These are phyloP conservation scores for Taphrina pruni DNA, from an alignment of 1,139 yeast genomes.

Conservation along the genomic window DNA sequence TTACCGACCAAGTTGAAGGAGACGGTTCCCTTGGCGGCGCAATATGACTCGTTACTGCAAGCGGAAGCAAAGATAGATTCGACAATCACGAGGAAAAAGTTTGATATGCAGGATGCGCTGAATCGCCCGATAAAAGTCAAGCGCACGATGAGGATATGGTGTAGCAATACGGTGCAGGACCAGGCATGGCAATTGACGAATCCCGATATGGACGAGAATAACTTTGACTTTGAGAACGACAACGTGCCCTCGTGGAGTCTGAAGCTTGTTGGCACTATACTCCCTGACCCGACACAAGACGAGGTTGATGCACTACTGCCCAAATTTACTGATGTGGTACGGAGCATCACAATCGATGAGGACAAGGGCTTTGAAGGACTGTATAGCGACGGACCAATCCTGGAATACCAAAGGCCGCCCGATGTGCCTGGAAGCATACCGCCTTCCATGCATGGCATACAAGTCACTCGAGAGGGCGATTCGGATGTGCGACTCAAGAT, in stretches of 20 bases:
- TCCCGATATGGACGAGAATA: conserved; percentile 48
- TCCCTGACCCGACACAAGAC: conserved; percentile 56
- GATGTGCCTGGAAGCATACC: conserved; percentile 51
- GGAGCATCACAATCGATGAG: conserved; percentile 83
- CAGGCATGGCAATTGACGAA: conserved; percentile 81
- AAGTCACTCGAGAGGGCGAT: conserved; percentile 78
- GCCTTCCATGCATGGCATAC: conserved; percentile 81
- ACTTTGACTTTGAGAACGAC: conserved; percentile 51
- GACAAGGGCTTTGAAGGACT: conserved; percentile 54
- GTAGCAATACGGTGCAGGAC: conserved; percentile 80
- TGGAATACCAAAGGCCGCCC: conserved; percentile 71
- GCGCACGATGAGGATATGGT: conserved; percentile 73
- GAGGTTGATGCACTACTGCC: conserved; percentile 53
- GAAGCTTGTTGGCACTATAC: conserved; percentile 81
- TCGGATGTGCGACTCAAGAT: conserved; percentile 71
- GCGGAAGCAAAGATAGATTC: conserved; percentile 84
- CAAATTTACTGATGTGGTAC: conserved; percentile 78
- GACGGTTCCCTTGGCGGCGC: conserved; percentile 73
- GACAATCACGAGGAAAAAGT: conserved; percentile 76
- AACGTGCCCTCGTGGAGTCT: conserved; percentile 74
- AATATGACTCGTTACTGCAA: conserved; percentile 71
- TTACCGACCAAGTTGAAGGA: conserved; percentile 57
- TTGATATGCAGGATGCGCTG: conserved; percentile 79
- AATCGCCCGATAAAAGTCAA: conserved; percentile 52
- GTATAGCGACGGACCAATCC: conserved; percentile 54